Conservation (phyloP, 305 asterid species). For the Caryopteris hybrid region DNA sequence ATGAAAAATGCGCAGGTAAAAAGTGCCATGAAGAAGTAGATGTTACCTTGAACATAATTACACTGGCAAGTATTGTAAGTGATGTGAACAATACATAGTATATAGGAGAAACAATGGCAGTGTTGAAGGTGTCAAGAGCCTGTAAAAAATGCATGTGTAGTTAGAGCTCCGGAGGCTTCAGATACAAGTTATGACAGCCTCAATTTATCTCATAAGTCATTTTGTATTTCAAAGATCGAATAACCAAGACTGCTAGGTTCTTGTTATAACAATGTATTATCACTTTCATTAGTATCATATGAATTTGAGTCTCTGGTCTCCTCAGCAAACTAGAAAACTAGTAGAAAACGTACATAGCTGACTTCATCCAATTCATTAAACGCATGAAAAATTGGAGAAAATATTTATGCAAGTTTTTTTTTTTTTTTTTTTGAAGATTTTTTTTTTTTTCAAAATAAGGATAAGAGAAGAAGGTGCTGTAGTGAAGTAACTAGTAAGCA, state of each 20-base stretch:
- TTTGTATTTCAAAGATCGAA: not conserved
- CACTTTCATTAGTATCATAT: not conserved
- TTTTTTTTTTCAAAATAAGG: not conserved
- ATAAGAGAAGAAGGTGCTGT: not conserved
- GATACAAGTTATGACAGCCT: not conserved
- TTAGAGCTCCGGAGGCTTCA: not conserved
- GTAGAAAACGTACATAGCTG: not conserved
- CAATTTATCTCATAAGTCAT: not conserved
- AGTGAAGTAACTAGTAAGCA: not conserved
- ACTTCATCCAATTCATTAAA: not conserved
- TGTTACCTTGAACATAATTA: conserved; percentile 81
- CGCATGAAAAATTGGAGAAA: not conserved
- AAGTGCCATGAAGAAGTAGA: not conserved
- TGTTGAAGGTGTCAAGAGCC: conserved; percentile 92
- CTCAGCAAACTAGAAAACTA: not conserved
- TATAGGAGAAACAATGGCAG: conserved; percentile 86
- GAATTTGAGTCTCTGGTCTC: not conserved
- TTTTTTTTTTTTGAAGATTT: no score
- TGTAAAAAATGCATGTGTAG: conserved; percentile 27
- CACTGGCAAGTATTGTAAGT: conserved; percentile 76
- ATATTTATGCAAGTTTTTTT: not conserved
- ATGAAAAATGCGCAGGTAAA: not conserved
- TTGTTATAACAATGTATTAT: not conserved
- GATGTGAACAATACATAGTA: conserved; percentile 85
- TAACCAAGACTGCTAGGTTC: not conserved